Conservation (phyloP, 2,329 filamentous ascomycete species). For the Nemania sp. region DNA sequence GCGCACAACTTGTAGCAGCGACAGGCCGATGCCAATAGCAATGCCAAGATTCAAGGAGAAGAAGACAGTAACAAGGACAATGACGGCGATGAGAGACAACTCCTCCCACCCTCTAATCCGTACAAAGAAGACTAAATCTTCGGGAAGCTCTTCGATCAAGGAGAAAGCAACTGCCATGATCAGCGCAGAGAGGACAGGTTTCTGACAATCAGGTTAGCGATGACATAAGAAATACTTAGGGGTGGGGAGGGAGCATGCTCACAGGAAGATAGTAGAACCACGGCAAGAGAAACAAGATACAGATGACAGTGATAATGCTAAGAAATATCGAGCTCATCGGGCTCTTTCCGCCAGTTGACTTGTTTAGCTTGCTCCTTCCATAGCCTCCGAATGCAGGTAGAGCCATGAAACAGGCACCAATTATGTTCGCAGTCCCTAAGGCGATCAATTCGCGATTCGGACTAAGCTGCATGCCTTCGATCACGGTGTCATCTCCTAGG, state of each 20-base stretch:
- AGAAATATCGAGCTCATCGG: conserved; percentile 92
- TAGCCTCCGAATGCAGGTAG: conserved; percentile 96
- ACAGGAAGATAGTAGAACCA: conserved; percentile 97
- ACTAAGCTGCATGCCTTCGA: conserved; percentile 81
- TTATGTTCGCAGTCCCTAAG: conserved; percentile 85
- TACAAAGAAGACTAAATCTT: conserved; percentile 88
- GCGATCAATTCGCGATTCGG: conserved; percentile 93
- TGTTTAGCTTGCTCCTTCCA: conserved; percentile 93
- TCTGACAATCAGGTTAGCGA: conserved; percentile 53
- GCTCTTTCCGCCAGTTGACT: conserved; percentile 85
- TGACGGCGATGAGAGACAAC: conserved; percentile 82
- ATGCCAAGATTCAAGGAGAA: conserved; percentile 94
- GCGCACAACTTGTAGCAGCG: conserved; percentile 83
- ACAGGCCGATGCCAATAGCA: conserved; percentile 89
- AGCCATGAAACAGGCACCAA: conserved; percentile 89
- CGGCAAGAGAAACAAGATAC: conserved; percentile 79
- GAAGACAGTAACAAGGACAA: conserved; percentile 90
- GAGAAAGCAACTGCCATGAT: conserved; percentile 95
- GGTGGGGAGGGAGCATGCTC: conserved; percentile 46
- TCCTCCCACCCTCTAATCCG: conserved; percentile 85
- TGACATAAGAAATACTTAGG: neutral
- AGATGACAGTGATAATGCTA: conserved; percentile 78
- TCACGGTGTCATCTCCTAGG: conserved; percentile 68
- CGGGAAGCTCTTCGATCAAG: conserved; percentile 90
- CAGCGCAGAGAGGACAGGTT: conserved; percentile 91